A percentile compares a stretch with the other conserved stretches of the same genome.
phyloP scores from a whole-genome alignment of 1,284 basidiomycete species.

The Agaricales sp. region DNA sequence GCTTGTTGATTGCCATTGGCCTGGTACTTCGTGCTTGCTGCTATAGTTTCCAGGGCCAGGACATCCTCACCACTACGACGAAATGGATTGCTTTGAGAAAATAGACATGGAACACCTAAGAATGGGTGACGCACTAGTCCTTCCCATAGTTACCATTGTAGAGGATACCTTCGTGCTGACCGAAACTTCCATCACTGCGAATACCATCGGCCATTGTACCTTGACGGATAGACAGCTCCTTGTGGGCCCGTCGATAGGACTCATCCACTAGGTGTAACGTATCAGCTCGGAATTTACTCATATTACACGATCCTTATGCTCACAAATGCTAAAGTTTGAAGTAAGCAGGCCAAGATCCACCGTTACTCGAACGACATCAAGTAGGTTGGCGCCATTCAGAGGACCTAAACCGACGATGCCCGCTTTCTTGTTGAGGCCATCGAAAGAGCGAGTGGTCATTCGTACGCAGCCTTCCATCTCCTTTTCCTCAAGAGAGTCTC shows the following conservation, averaged over 20 bases:
- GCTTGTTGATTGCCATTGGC: conserved; percentile 9
- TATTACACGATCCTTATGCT: too few relatives aligned
- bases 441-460: conserved; percentile 44
- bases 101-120: not conserved
- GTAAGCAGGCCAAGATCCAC: conserved; percentile 40
- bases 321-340: conserved; percentile 24
- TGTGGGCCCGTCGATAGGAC: not conserved
- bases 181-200: conserved; percentile 50
- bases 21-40: not conserved
- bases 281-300: not conserved
- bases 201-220: conserved; percentile 44
- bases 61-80: not conserved
- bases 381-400: conserved; percentile 51
- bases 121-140: not conserved
- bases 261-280: not conserved
- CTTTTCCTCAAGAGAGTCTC: conserved; percentile 27
- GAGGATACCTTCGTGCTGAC: conserved; percentile 47
- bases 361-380: conserved; percentile 47
- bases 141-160: conserved; percentile 52
- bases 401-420: conserved; percentile 32
- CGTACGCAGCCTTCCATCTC: conserved; percentile 36
- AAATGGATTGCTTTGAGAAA: not conserved
- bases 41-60: not conserved
- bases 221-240: conserved; percentile 36
- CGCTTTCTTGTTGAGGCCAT: conserved; percentile 26